Evolutionary conservation across 192 early-diverging fungal genomes (phyloP).

Genomic region (Phycomyces nitens): DNA sequence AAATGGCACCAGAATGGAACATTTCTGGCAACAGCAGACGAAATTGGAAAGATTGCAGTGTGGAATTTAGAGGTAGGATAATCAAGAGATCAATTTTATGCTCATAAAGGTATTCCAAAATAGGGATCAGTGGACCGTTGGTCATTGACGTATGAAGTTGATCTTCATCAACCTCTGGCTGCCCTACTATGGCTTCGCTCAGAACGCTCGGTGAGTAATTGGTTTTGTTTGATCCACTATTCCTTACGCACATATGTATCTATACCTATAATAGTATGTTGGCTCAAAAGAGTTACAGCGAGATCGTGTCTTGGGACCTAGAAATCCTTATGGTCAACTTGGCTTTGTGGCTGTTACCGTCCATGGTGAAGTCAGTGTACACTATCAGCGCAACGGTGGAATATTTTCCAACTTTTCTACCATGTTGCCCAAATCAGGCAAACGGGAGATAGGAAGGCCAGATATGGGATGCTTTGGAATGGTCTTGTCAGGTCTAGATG

Average conservation of each 20-base stretch:
- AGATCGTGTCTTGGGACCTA: slow-evolving; percentile 18
- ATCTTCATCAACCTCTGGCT: slow-evolving; percentile 30
- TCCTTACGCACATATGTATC: not conserved
- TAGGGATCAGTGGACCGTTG: slow-evolving; percentile 26
- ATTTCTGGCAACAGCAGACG: slow-evolving; percentile 29
- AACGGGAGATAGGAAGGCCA: slow-evolving; percentile 12
- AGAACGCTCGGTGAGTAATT: slow-evolving; percentile 26
- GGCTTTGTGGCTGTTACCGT: slow-evolving; percentile 31
- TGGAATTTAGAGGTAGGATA: slow-evolving; percentile 30
- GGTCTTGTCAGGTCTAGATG: slow-evolving; percentile 21
- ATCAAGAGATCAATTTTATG: not conserved
- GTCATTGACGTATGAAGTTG: slow-evolving; percentile 13
- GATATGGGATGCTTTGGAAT: slow-evolving; percentile 24
- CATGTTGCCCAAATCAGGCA: slow-evolving; percentile 19
- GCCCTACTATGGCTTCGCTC: slow-evolving; percentile 33
- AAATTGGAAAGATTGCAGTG: slow-evolving; percentile 31
- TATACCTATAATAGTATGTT: not conserved
- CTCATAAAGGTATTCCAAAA: not conserved
- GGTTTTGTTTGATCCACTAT: not conserved
- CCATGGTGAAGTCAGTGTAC: slow-evolving; percentile 33
- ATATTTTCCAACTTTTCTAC: slow-evolving; percentile 34
- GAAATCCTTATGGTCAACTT: slow-evolving; percentile 36
- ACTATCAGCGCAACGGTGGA: slow-evolving; percentile 31
- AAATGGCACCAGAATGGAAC: slow-evolving; percentile 37
- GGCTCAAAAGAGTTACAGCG: slow-evolving; percentile 9